Percentiles rank a stretch among this genome's conserved stretches.
Evolutionary conservation across 192 early-diverging fungal genomes (phyloP).

Genomic region (Backusella tarrabulga): DNA sequence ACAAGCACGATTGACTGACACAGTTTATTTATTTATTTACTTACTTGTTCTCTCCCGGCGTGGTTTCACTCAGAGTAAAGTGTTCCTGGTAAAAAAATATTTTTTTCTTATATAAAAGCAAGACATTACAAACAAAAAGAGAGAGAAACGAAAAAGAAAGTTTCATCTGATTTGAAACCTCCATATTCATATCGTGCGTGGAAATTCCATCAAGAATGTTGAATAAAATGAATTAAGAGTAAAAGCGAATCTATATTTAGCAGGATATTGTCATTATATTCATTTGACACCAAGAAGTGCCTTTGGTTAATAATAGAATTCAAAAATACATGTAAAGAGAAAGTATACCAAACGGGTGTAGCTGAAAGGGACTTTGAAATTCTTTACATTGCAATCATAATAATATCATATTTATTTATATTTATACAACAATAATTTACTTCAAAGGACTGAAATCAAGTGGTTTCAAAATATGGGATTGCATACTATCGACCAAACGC

Average conservation of each 20-base stretch:
- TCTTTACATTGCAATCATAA: background rate
- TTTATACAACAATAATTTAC: conserved; percentile 29
- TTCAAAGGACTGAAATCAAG: conserved; percentile 75
- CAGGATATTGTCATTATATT: background rate
- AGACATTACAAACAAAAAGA: no score
- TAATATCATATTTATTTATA: background rate
- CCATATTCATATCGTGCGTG: background rate
- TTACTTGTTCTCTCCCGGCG: background rate
- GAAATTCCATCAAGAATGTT: background rate
- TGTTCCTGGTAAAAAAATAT: background rate
- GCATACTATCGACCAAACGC: conserved; percentile 77
- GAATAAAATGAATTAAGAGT: background rate
- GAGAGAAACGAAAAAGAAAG: background rate
- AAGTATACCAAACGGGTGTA: background rate
- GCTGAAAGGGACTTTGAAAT: background rate
- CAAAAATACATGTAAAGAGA: no score
- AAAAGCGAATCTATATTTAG: background rate
- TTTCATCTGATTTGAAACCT: background rate
- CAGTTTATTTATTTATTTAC: background rate
- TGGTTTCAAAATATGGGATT: conserved; percentile 76
- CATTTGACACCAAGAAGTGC: background rate
- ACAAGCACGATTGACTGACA: no score
- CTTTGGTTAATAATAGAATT: background rate
- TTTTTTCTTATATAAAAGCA: background rate
- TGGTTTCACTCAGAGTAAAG: background rate